Base-by-base conservation (phyloP, 495 filamentous ascomycete genomes). In the Penicillium samsonianum region DNA sequence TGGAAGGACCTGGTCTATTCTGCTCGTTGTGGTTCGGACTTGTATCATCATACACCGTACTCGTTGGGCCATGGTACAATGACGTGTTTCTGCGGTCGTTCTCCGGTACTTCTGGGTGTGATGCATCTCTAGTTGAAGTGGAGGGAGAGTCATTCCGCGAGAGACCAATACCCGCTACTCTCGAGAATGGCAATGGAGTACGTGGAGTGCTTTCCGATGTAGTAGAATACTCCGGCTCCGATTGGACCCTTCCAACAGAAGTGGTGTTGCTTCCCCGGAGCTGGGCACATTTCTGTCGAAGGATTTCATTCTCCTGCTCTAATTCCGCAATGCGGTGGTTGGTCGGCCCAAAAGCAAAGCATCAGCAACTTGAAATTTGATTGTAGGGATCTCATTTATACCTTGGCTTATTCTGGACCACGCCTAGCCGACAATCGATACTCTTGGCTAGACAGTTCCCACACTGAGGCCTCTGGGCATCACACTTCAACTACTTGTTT, bases 1-100 rank as follows among this genome's bases (percentile, higher is more conserved):
- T 57, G 10, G 57, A 48, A 17, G 60, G 19, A 19, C 56, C 30
- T 7, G 28, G 52, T 6, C 37, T n/a, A 37, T 54, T 56, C n/a
- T 61, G 55, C 3, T 50, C 62, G 5, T 35, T 58, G 16, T 53
- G 19, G 4, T 33, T 45, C 3, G 59, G 50, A 44, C 58, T 53
- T 16, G 67, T 67, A 31, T 69, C 68, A 41, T 71, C 67, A 43
- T 69, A 71, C 1, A 63, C 60, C 17, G 67, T 65, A 40, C 68
- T 71, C 5, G 68, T 71, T 22, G 68, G 68, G 5, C 68, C 68
- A 51, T 71, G 68, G 43, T 71, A 71, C 35, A 69, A 47, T 2
- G 67, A 69, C 1, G 46, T 44, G 35, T 60, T 56, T 10, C 57
- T 59, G 53, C 47, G 58, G 35, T 62, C 61, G 33, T 60, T 59